These are phyloP conservation scores for Eutrema japonicum DNA, from an alignment of 345 rosid species.

Conservation along the genomic window DNA sequence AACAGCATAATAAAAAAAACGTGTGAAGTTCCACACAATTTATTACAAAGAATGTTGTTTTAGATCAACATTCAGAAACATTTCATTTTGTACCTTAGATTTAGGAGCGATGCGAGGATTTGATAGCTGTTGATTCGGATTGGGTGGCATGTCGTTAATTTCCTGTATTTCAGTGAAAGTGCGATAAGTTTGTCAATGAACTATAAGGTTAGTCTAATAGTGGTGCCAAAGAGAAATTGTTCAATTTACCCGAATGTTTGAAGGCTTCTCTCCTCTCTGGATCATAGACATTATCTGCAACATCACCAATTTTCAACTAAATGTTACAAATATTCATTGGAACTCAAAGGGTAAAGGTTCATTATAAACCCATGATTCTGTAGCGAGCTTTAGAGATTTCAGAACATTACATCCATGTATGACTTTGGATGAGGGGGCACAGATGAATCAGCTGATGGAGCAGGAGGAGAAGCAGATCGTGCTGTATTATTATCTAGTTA, in stretches of 20 bases:
- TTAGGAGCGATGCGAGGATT: constrained; percentile 76
- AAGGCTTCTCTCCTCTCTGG: constrained; percentile 94
- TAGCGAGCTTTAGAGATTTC: not conserved
- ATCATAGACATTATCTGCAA: constrained; percentile 92
- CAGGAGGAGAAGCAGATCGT: constrained; percentile 77
- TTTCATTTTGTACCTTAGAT: constrained; percentile 62
- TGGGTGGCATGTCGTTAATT: constrained; percentile 84
- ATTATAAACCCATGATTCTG: constrained; percentile 14
- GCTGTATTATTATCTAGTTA: constrained; percentile 52
- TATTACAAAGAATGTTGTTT: not conserved
- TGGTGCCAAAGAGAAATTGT: constrained; percentile 20
- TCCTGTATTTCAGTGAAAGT: constrained; percentile 58
- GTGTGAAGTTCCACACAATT: constrained; percentile 8
- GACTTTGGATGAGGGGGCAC: constrained; percentile 84
- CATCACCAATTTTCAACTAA: constrained; percentile 10
- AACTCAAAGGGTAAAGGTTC: not conserved
- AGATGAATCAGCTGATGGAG: constrained; percentile 56
- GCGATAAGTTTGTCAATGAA: constrained; percentile 1
- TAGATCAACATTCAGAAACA: not conserved
- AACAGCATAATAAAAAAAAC: not conserved
- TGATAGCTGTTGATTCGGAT: constrained; percentile 75
- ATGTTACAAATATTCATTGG: constrained; percentile 5
- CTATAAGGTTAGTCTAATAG: not conserved
- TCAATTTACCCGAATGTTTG: constrained; percentile 72
- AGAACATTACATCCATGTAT: constrained; percentile 78